phyloP scores from a whole-genome alignment of 2,329 filamentous ascomycete species.

The Gaeumannomyces tritici region DNA sequence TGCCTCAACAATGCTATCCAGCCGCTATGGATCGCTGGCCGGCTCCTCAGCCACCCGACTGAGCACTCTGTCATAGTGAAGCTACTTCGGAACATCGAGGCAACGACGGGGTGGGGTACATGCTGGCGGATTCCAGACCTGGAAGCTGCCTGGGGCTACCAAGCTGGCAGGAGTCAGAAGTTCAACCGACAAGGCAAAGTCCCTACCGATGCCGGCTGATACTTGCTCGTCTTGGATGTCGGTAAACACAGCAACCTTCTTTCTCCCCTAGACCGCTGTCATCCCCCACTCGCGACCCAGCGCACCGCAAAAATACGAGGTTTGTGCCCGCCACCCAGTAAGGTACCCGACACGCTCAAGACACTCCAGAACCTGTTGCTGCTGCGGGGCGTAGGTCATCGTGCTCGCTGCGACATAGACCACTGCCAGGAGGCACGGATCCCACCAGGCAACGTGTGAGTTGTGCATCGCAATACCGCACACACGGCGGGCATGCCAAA shows the following conservation, averaged over 20 bases:
- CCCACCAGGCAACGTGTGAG: slow-evolving; percentile 33
- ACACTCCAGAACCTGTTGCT: slow-evolving; percentile 26
- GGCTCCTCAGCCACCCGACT: slow-evolving; percentile 38
- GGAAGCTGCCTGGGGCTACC: slow-evolving; percentile 30
- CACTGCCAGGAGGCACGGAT: slow-evolving; percentile 35
- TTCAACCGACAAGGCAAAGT: background rate
- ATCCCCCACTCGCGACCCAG: background rate
- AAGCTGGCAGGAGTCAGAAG: slow-evolving; percentile 9
- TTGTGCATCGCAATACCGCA: slow-evolving; percentile 40
- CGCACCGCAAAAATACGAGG: background rate
- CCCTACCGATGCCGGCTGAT: background rate
- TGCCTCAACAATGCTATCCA: slow-evolving; percentile 49
- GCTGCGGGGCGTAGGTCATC: slow-evolving; percentile 39
- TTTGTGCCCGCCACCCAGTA: slow-evolving; percentile 2
- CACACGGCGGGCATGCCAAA: slow-evolving; percentile 38
- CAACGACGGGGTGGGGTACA: slow-evolving; percentile 41
- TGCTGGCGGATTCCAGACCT: slow-evolving; percentile 43
- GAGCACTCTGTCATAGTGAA: slow-evolving; percentile 28
- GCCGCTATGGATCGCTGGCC: slow-evolving; percentile 46
- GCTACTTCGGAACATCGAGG: slow-evolving; percentile 39
- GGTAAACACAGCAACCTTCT: background rate
- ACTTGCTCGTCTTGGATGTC: background rate
- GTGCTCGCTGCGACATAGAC: slow-evolving; percentile 31
- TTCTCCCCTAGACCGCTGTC: background rate
- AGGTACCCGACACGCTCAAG: slow-evolving; percentile 27